Evolutionary conservation across 352 stramenopile species (phyloP).

Genomic region (Phytophthora foliorum): DNA sequence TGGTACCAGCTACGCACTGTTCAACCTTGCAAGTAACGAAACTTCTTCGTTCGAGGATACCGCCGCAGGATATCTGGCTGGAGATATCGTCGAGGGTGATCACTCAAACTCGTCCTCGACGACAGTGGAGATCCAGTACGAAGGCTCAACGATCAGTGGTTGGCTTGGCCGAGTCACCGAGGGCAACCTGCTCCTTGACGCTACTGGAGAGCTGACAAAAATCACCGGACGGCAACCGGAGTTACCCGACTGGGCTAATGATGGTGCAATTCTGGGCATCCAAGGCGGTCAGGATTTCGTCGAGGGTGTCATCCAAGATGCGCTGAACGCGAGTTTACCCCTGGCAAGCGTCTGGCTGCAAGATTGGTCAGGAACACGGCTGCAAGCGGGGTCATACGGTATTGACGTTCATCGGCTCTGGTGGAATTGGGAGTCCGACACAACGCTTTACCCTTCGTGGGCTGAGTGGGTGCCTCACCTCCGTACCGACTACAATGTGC

Average conservation of each 20-base stretch:
- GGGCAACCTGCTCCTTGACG: conserved; percentile 31
- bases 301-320: conserved; percentile 30
- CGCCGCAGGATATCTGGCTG: conserved; percentile 25
- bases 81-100: conserved; percentile 30
- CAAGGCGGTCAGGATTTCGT: conserved; percentile 38
- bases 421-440: conserved; percentile 42
- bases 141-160: conserved; percentile 22
- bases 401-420: conserved; percentile 32
- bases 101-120: conserved; percentile 17
- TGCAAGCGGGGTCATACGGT: conserved; percentile 29
- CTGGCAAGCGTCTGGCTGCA: conserved; percentile 34
- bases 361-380: conserved; percentile 31
- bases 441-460: conserved; percentile 41
- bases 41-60: conserved; percentile 37
- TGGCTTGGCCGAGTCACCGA: conserved; percentile 29
- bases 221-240: conserved; percentile 31
- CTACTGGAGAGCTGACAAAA: conserved; percentile 29
- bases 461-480: conserved; percentile 34
- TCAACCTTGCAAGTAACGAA: conserved; percentile 32
- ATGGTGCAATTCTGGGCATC: conserved; percentile 35
- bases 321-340: conserved; percentile 25
- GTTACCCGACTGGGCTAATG: conserved; percentile 30
- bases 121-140: conserved; percentile 35
- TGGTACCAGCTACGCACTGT: conserved; percentile 33
- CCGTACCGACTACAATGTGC: conserved; percentile 22